These are phyloP conservation scores for Wallacemonas sp. DNA, from an alignment of 208 protist species.

Conservation along the genomic window DNA sequence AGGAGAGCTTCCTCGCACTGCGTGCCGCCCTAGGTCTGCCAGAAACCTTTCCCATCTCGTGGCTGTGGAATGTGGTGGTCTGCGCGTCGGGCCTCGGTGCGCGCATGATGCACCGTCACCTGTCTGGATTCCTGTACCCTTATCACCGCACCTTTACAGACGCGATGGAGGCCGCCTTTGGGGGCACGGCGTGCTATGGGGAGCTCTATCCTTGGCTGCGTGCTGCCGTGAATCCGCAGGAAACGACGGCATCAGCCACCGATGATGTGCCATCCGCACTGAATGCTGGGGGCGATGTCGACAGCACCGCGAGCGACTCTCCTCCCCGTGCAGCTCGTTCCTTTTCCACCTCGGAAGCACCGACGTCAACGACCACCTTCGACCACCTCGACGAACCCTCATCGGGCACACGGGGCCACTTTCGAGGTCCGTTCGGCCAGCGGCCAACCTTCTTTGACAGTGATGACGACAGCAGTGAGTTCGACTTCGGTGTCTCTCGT, in stretches of 20 bases:
- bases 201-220: constrained; percentile 10
- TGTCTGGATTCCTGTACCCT: constrained; percentile 30
- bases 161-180: constrained; percentile 39
- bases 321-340: not conserved
- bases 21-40: constrained; percentile 51
- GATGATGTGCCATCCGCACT: not conserved
- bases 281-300: not conserved
- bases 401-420: not conserved
- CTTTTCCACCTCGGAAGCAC: not conserved
- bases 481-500: not conserved
- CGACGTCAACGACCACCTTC: constrained; percentile 6
- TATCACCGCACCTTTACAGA: constrained; percentile 51
- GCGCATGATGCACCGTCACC: constrained; percentile 38
- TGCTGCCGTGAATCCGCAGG: constrained; percentile 6
- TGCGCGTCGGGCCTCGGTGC: constrained; percentile 51
- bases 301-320: not conserved
- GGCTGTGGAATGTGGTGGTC: constrained; percentile 81
- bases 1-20: constrained; percentile 39
- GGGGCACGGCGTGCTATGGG: constrained; percentile 39
- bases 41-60: constrained; percentile 43
- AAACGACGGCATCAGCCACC: not conserved
- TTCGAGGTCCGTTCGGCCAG: too few species aligned
- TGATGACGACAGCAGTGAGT: constrained; percentile 14
- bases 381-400: not conserved
- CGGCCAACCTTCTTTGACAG: not conserved